Evolutionary conservation across 108 stramenopile species (phyloP).

Genomic region (Fistulifera pelliculosa): DNA sequence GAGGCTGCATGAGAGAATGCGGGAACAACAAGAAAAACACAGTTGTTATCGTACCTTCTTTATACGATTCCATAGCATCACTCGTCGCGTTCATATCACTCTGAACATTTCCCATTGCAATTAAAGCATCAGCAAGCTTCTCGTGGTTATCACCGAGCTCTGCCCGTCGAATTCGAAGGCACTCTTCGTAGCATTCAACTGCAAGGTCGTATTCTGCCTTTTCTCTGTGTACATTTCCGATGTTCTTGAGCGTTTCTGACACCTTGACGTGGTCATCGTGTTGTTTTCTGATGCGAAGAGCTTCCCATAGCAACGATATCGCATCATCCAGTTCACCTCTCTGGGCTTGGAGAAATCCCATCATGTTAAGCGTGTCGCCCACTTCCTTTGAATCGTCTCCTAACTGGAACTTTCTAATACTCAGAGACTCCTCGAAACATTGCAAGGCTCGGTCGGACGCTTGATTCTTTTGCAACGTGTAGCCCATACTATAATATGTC

Average conservation of each 20-base stretch:
- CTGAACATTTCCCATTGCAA: slow-evolving; percentile 56
- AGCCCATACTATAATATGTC: slow-evolving; percentile 67
- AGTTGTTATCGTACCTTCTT: slow-evolving; percentile 37
- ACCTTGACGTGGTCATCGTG: slow-evolving; percentile 56
- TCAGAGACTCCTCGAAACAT: slow-evolving; percentile 55
- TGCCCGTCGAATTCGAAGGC: slow-evolving; percentile 44
- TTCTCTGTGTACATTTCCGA: slow-evolving; percentile 67
- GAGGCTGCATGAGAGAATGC: too few species aligned
- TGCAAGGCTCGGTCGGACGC: slow-evolving; percentile 42
- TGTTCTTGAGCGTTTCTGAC: slow-evolving; percentile 70
- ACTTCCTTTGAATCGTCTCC: slow-evolving; percentile 52
- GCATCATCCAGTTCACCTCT: slow-evolving; percentile 49
- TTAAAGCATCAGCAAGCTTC: slow-evolving; percentile 54
- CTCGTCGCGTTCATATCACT: slow-evolving; percentile 43
- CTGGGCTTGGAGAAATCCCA: slow-evolving; percentile 62
- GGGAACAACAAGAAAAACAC: too few species aligned
- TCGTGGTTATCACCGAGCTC: slow-evolving; percentile 47
- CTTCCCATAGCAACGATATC: slow-evolving; percentile 40
- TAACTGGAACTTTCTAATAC: slow-evolving; percentile 45
- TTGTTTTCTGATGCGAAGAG: slow-evolving; percentile 52
- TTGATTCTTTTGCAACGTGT: slow-evolving; percentile 44
- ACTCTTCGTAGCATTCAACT: slow-evolving; percentile 60
- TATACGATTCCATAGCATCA: slow-evolving; percentile 50
- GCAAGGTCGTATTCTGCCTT: slow-evolving; percentile 46
- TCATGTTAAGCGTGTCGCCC: slow-evolving; percentile 70